Evolutionary conservation across 208 protist genomes (phyloP), one percentile per base, ranked within the genome.

Genomic region (Leishmania tarentolae): DNA sequence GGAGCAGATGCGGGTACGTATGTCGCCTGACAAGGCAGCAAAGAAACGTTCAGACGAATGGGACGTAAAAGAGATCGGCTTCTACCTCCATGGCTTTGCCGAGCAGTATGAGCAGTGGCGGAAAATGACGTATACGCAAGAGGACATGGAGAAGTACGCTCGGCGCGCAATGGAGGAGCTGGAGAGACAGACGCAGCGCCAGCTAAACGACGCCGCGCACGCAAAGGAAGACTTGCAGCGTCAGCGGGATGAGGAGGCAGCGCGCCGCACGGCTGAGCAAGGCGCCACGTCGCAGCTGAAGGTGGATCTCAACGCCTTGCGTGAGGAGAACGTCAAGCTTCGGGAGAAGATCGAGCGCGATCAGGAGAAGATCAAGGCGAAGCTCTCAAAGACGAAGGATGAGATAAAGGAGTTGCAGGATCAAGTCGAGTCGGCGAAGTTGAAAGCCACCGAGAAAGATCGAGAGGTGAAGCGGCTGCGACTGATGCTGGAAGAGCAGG

Each of bases 261-360:
- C 79, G 73, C 85, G 88, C 15, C 93, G 88, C 66, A 85, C 84
- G 56, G 88, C 90, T 7, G 93, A 97, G 44, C 92, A 84, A 70
- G 89, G 94, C 70, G 75, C 87, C 19, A 84, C 86, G 47, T 95
- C 95, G 35, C 92, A 96, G 83, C 89, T 97, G 44, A 93, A 92
- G 80, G 93, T 96, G 15, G 92, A 97, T 44, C 83, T 97, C 53
- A 90, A 79, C 79, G 80, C 92, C 46, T 78, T 96, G 66, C 87
- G 87, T 35, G 92, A 98, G 37, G 95, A 98, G 72, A 96, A 97
- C 79, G 79, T 81, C 53, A 96, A 95, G 78, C 86, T 98, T 79
- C 91, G 93, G 75, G 92, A 97, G 82, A 98, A 98, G 90, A 93
- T 98, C 79, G 91, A 96, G 86, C 88, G 92, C 35, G 95, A 98